phyloP scores from a whole-genome alignment of 257 asterid genomes.

The Nemophila menziesii region DNA sequence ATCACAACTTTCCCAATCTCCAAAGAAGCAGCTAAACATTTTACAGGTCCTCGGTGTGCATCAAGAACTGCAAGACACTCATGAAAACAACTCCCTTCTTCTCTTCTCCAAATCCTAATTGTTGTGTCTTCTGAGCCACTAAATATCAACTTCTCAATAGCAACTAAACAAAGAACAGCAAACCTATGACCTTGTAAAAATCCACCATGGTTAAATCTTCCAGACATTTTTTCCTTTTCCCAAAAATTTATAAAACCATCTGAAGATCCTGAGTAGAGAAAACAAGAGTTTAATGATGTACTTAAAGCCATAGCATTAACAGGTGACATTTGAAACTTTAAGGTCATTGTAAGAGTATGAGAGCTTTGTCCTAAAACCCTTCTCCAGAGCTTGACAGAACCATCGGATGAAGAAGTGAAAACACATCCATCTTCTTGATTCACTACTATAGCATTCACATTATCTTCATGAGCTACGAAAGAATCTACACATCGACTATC shows the following conservation, averaged over 20 bases:
- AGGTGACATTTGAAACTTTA: conserved; percentile 68
- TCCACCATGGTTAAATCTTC: conserved; percentile 78
- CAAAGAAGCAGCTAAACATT: conserved; percentile 56
- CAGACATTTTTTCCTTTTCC: conserved; percentile 74
- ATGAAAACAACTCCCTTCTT: conserved; percentile 78
- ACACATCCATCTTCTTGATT: conserved; percentile 69
- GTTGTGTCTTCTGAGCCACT: conserved; percentile 94
- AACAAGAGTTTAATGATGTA: conserved; percentile 24
- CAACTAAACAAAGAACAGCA: conserved; percentile 56
- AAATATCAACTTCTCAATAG: conserved; percentile 58
- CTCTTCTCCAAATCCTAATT: conserved; percentile 74
- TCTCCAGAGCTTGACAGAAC: conserved; percentile 69
- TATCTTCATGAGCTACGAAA: conserved; percentile 59
- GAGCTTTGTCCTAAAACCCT: conserved; percentile 69
- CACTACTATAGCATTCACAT: conserved; percentile 41
- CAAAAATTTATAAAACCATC: conserved; percentile 85
- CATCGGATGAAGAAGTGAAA: conserved; percentile 76
- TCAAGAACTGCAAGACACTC: conserved; percentile 82
- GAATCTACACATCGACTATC: conserved; percentile 58
- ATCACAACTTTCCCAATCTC: conserved; percentile 65
- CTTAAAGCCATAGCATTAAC: conserved; percentile 54
- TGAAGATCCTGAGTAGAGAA: conserved; percentile 80
- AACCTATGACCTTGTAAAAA: conserved; percentile 76
- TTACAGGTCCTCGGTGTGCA: conserved; percentile 82
- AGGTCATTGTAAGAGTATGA: conserved; percentile 68